Base-by-base conservation (phyloP, 106 monocot species). In the Vanilla planifolia region DNA sequence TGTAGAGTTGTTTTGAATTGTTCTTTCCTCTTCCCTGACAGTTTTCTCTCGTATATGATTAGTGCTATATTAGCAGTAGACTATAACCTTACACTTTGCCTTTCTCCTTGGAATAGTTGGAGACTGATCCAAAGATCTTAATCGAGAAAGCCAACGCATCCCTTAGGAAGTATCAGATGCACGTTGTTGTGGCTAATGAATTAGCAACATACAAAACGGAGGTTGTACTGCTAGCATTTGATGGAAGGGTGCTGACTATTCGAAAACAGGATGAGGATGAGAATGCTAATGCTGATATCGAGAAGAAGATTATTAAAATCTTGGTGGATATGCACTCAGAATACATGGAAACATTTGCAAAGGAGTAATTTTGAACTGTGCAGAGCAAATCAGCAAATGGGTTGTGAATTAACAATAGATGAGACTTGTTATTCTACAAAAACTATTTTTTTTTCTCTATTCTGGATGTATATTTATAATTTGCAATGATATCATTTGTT, bases 41-140 rank as follows among this genome's bases (percentile, higher is more conserved):
- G n/a, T n/a, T n/a, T n/a, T n/a, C n/a, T n/a, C n/a, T n/a, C n/a
- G n/a, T n/a, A n/a, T n/a, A n/a, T n/a, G n/a, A n/a, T n/a, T n/a
- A n/a, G n/a, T n/a, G n/a, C n/a, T n/a, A n/a, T n/a, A n/a, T n/a
- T n/a, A n/a, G n/a, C n/a, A n/a, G n/a, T n/a, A n/a, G n/a, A n/a
- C n/a, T n/a, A n/a, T n/a, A n/a, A n/a, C n/a, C 13, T 24, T 27
- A 2, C 30, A 29, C 29, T 26, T 27, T 43, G 6, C 10, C 61
- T 20, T 43, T 67, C 8, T 53, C 30, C 5, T 21, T 3, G 16
- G 21, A 50, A 51, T 69, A 96, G 96, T 66, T 98, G 60, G 96
- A 98, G 70, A 98, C 96, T 9, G 88, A 98, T 77, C 72, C 85
- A 20, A 67, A 88, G 40, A 88, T 98, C 36, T 75, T 98, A n/a